Base-by-base conservation (phyloP, 192 early-diverging fungal species). In the Backusella liffmaniae region DNA sequence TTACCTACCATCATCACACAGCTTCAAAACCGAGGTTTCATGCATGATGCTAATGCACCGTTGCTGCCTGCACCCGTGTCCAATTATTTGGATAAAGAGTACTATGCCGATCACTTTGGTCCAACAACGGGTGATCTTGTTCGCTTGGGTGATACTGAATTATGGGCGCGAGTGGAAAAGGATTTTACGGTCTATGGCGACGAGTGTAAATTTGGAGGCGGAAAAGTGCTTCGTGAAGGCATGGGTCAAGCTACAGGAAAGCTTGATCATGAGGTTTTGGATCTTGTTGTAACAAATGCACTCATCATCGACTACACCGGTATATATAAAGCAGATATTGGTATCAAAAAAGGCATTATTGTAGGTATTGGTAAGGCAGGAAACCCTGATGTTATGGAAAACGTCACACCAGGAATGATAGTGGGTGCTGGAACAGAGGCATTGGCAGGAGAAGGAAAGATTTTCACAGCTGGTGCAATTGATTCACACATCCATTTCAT, bases 301-400 rank as follows among this genome's bases (percentile, higher is more conserved):
- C 77, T 98, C 23, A 91, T 99, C 72, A 78, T 99, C 41, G 97
- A 99, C 83, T 95, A 93, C 66, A 94, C 93, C 26, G 97, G 97
- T 29, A 94, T 99, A 46, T 96, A 94, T 85, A 99, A 99, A 90
- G 96, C 97, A 5, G 97, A 99, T 76, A 97, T 99, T 80, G 97
- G 97, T 68, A 89, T 99, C 70, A 92, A 92, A 70, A 85, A 90
- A 30, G 95, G 96, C 15, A 75, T 88, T 30, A 98, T 99, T 76
- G 85, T 83, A 9, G 95, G 93, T 15, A 98, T 99, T 70, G 97
- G 96, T 53, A 99, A 99, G 81, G 94, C 97, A 36, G 97, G 96
- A n/a, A 99, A 99, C 80, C 96, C 97, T 4, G 94, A 97, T 80
- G 91, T 96, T 15, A 98, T 98, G 96, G 93, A 95, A 15, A 92